A percentile compares a stretch with the other conserved stretches of the same genome.
phyloP scores from a whole-genome alignment of 1,139 yeast genomes.

The Yamadazyma membranifaciens region DNA sequence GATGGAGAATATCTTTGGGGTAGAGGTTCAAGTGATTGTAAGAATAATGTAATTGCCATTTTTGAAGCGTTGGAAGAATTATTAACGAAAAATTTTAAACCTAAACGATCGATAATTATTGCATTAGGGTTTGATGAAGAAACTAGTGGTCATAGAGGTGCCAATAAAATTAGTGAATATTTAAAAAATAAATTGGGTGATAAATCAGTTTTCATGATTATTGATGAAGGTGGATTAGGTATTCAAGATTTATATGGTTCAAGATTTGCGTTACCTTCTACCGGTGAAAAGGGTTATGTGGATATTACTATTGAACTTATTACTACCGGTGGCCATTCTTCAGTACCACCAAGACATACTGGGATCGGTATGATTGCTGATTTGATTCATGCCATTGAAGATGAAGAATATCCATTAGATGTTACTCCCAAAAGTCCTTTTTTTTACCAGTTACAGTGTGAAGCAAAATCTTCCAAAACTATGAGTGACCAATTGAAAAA shows the following conservation, averaged over 20 bases:
- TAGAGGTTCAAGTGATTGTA: constrained; percentile 50
- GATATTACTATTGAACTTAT: constrained; percentile 36
- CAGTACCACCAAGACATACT: constrained; percentile 49
- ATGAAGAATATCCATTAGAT: constrained; percentile 30
- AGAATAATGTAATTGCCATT: constrained; percentile 40
- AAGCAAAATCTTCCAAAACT: constrained; percentile 37
- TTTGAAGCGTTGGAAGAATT: constrained; percentile 42
- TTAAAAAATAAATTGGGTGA: constrained; percentile 35
- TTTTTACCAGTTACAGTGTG: constrained; percentile 40
- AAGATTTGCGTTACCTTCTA: constrained; percentile 54
- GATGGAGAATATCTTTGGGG: constrained; percentile 44
- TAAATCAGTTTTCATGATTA: constrained; percentile 38
- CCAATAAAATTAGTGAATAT: constrained; percentile 27
- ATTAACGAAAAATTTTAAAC: constrained; percentile 32
- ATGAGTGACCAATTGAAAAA: constrained; percentile 28
- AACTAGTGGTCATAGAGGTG: constrained; percentile 40
- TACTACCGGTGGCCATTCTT: constrained; percentile 51
- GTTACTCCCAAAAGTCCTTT: constrained; percentile 42
- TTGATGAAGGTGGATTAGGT: constrained; percentile 47
- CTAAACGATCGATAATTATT: constrained; percentile 40
- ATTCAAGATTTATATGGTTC: constrained; percentile 37
- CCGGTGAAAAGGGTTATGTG: constrained; percentile 48
- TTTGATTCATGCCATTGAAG: constrained; percentile 38
- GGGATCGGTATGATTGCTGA: constrained; percentile 45
- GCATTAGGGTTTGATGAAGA: constrained; percentile 54